Base-by-base conservation (phyloP, 2,329 filamentous ascomycete species). In the Microdochium bolleyi region DNA sequence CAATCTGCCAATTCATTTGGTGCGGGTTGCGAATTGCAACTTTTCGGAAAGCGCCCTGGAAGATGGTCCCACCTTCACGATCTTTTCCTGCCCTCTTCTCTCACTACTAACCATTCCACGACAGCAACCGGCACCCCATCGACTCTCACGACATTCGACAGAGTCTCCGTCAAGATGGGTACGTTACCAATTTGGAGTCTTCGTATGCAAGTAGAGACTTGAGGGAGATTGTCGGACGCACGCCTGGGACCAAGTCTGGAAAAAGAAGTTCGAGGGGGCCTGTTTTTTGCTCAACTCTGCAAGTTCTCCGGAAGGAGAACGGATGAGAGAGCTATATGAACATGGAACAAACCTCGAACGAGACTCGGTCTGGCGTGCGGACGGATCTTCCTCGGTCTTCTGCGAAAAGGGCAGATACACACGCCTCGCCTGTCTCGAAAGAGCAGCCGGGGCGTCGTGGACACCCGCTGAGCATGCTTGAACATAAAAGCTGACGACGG, bases 401-500 rank as follows among this genome's bases (percentile, higher is more conserved):
- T 46, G 41, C 41, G 41, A 10, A 46, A 22, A 46, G 41, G 41
- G 41, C 41, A 38, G 34, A 38, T 38, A 46, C 41, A 21, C 41
- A 19, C 41, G 21, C 19, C 21, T 24, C 5, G 13, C n/a, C n/a
- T 5, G n/a, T 19, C 41, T 46, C 41, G 41, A 46, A 46, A 46
- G 41, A 46, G 41, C 14, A 19, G 3, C 4, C 7, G 5, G 19
- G 37, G n/a, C 41, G 41, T 37, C 30, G 37, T 51, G 44, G 44
- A 48, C 37, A 27, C 50, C 50, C 51, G 60, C 54, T 79, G 82
- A 85, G 83, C 82, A 85, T 85, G 78, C 78, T 73, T 73, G 75
- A 77, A 75, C 70, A 67, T 70, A 76, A 74, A 77, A 79, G 81
- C 82, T 85, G 80, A 85, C 78, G 69, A 74, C 69, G 70, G 69